Base-by-base conservation (phyloP, 176 grass and related monocot genomes). In the Oryza rufipogon region DNA sequence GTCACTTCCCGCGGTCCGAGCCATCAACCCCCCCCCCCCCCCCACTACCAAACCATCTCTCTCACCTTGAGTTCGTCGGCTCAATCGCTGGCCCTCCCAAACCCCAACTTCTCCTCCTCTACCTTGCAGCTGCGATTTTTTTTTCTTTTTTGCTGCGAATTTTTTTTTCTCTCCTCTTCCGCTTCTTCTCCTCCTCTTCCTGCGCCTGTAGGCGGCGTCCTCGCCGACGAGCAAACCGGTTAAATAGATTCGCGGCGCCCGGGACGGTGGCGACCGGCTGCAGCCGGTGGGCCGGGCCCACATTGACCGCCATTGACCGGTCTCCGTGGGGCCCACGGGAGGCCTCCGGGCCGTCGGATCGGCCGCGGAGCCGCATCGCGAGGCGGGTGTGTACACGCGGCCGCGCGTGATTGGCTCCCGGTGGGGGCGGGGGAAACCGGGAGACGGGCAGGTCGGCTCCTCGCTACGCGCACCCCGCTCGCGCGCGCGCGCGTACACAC, bases 211-310 rank as follows among this genome's bases (percentile, higher is more conserved):
- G 83, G 22, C 76, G 74, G 73, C 78, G 66, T 4, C 79, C 10
- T 32, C 17, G 68, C 68, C 65, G 74, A 56, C 66, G 79, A 73
- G 68, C 74, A n/a, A 13, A 17, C 80, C 20, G 75, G 17, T 74
- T 87, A 90, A 83, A 83, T 83, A 75, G 74, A 78, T 86, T 69
- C 80, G 32, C 72, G 79, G 68, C 79, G 65, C 25, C 46, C 64
- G 36, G 16, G 20, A 8, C 19, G 26, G 8, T 11, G 45, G 80
- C n/a, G 68, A 90, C 88, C 80, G 80, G 74, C n/a, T 4, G 61
- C 80, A 78, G 84, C 63, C 84, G 36, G 84, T 86, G 10, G 15
- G 5, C 20, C 11, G 6, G 17, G 51, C 14, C 66, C 13, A 14
- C 20, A 11, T 42, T 36, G 87, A 85, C 82, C 4, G 51, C 12